Evolutionary conservation across 225 moss, liverwort and hornwort genomes (phyloP).

Genomic region (Neckera pumila): DNA sequence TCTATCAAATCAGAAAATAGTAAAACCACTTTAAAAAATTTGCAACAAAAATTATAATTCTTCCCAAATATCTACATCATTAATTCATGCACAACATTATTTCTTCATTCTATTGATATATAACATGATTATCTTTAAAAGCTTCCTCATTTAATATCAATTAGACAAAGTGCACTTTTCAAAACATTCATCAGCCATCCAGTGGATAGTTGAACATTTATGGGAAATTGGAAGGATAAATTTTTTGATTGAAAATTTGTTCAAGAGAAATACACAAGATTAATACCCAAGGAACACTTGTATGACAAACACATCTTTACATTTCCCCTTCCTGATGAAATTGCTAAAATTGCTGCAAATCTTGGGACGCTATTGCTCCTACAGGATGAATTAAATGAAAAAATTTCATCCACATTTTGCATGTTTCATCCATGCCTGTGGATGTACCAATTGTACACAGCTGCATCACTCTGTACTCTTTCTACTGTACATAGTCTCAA

Average conservation of each 20-base stretch:
- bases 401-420: background rate
- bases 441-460: too few species aligned
- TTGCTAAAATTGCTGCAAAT: background rate
- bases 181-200: rapidly evolving
- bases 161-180: background rate
- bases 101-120: background rate
- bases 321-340: background rate
- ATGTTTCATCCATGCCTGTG: background rate
- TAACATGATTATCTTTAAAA: background rate
- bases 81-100: background rate
- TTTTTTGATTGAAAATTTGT: background rate
- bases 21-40: too few species aligned
- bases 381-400: background rate
- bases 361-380: background rate
- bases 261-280: too few species aligned
- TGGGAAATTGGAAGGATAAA: rapidly evolving
- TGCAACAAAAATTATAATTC: background rate
- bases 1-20: background rate
- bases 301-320: background rate
- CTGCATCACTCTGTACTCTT: background rate
- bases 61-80: background rate
- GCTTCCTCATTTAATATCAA: background rate
- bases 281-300: background rate
- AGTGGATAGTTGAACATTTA: background rate
- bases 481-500: too few species aligned